phyloP scores from a whole-genome alignment of 108 stramenopile species.

The Cylindrotheca fusiformis region DNA sequence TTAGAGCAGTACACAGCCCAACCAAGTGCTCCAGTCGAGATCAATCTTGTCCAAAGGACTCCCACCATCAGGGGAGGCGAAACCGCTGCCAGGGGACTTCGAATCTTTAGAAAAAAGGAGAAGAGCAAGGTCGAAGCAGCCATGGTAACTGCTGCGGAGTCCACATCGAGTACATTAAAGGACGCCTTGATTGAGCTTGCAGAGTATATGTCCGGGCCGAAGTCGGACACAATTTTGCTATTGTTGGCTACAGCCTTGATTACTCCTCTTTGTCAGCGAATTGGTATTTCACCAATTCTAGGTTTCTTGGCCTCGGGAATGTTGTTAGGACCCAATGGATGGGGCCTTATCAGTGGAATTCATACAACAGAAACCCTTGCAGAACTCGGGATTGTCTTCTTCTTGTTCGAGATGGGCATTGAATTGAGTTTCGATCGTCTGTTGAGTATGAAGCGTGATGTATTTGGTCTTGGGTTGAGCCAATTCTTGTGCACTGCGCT shows the following conservation, averaged over 20 bases:
- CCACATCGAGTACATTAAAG: conserved; percentile 48
- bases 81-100: not conserved
- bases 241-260: conserved; percentile 86
- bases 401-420: conserved; percentile 98
- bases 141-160: conserved; percentile 22
- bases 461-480: conserved; percentile 89
- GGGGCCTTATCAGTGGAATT: conserved; percentile 76
- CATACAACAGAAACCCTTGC: conserved; percentile 82
- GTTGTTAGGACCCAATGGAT: conserved; percentile 89
- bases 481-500: conserved; percentile 82
- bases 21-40: conserved; percentile 6
- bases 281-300: conserved; percentile 88
- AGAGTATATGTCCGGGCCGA: conserved; percentile 79
- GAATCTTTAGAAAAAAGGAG: not conserved
- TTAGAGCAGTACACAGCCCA: conserved; percentile 4
- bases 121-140: conserved; percentile 25
- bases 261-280: conserved; percentile 85
- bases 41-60: conserved; percentile 10
- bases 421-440: conserved; percentile 88
- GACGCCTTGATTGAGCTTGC: conserved; percentile 59
- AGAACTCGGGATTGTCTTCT: conserved; percentile 95
- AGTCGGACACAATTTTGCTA: conserved; percentile 84
- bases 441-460: conserved; percentile 85
- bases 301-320: conserved; percentile 91
- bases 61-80: not conserved